phyloP scores from a whole-genome alignment of 2,329 filamentous ascomycete genomes.

The Didymosphaeria variabile region DNA sequence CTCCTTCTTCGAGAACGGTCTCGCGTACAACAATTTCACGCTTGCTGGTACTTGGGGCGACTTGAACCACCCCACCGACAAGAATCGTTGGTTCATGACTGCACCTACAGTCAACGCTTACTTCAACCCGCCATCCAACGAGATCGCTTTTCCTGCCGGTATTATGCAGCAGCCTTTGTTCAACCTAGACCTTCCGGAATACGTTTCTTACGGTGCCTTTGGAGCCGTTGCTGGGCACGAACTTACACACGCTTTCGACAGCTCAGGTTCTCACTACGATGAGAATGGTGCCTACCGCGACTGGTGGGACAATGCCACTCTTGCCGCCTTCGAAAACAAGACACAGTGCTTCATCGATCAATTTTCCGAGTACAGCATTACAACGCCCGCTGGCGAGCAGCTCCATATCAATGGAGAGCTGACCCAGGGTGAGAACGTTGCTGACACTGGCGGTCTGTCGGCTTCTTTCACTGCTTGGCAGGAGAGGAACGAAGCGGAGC shows the following conservation, averaged over 20 bases:
- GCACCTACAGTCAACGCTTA: constrained; percentile 67
- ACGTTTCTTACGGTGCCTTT: constrained; percentile 72
- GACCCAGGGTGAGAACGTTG: constrained; percentile 74
- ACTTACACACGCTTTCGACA: constrained; percentile 73
- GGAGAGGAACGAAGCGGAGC: constrained; percentile 59
- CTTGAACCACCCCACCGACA: constrained; percentile 66
- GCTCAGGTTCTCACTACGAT: constrained; percentile 68
- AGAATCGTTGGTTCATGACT: constrained; percentile 66
- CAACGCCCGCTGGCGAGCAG: constrained; percentile 61
- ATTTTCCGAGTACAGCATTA: constrained; percentile 67
- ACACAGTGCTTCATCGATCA: constrained; percentile 72
- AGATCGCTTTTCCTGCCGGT: constrained; percentile 72
- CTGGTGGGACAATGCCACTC: constrained; percentile 70
- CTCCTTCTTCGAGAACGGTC: constrained; percentile 63
- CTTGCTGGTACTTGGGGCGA: constrained; percentile 62
- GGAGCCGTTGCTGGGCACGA: constrained; percentile 72
- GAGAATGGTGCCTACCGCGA: constrained; percentile 68
- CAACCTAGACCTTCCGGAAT: constrained; percentile 67
- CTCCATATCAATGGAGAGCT: constrained; percentile 68
- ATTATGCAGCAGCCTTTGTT: constrained; percentile 74
- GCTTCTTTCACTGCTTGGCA: constrained; percentile 71
- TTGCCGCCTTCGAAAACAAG: constrained; percentile 63
- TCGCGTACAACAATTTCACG: constrained; percentile 60
- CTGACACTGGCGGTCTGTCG: constrained; percentile 70
- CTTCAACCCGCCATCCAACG: constrained; percentile 68